phyloP scores from a whole-genome alignment of 2,329 filamentous ascomycete species.

The Chrysosporium queenslandicum region DNA sequence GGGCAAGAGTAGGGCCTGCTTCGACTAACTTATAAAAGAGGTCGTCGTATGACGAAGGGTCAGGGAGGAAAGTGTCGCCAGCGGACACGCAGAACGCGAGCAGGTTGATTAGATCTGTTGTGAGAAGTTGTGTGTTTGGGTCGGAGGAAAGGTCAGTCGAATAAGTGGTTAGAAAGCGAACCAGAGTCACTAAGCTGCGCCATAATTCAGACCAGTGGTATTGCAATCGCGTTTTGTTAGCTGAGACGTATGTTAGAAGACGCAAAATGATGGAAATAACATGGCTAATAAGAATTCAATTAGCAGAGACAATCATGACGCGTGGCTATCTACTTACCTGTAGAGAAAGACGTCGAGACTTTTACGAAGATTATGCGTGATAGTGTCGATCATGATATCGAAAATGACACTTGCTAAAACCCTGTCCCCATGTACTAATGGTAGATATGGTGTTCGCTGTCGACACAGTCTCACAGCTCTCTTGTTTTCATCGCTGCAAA shows the following conservation, averaged over 20 bases:
- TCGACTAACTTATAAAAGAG: constrained; percentile 98
- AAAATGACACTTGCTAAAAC: constrained; percentile 66
- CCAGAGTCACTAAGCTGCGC: constrained; percentile 73
- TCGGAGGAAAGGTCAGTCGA: constrained; percentile 62
- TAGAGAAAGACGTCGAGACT: constrained; percentile 79
- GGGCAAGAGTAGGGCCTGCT: constrained; percentile 67
- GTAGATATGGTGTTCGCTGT: constrained; percentile 77
- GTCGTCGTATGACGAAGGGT: constrained; percentile 81
- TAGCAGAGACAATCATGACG: neutral
- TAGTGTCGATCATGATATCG: constrained; percentile 78
- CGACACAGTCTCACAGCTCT: constrained; percentile 71
- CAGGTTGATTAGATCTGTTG: constrained; percentile 69
- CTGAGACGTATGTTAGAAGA: constrained; percentile 71
- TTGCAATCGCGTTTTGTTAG: constrained; percentile 65
- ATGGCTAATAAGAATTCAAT: constrained; percentile 38
- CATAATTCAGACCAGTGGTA: constrained; percentile 98
- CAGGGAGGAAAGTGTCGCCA: constrained; percentile 84
- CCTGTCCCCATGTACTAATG: constrained; percentile 60
- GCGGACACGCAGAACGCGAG: constrained; percentile 73
- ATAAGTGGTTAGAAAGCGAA: constrained; percentile 85
- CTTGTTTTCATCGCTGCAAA: constrained; percentile 71
- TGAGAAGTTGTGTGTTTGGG: constrained; percentile 59
- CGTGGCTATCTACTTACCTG: constrained; percentile 37
- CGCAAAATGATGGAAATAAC: constrained; percentile 73
- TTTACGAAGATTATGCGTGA: constrained; percentile 86